Base-by-base conservation (phyloP, 225 moss, liverwort and hornwort genomes). In the Neckera pumila region DNA sequence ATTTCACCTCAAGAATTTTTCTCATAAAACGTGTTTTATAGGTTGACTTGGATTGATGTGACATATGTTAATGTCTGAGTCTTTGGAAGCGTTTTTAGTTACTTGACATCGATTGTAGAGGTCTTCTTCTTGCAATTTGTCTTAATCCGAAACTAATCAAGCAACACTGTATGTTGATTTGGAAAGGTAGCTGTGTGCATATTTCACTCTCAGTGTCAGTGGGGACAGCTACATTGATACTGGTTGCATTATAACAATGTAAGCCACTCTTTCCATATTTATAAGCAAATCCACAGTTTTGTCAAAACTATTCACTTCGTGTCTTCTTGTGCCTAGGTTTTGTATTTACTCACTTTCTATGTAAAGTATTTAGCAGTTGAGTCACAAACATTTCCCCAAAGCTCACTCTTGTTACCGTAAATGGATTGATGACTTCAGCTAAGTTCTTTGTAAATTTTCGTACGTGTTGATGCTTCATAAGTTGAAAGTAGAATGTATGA, bases 151-250 rank as follows among this genome's bases (percentile, higher is more conserved):
- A n/a, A n/a, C n/a, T n/a, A n/a, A n/a, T n/a, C n/a, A n/a, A n/a
- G n/a, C n/a, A n/a, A n/a, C n/a, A n/a, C n/a, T 71, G 87, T 54
- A 82, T 85, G 88, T 91, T 94, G 91, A 86, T 92, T 91, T 89
- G 93, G 93, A 89, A 94, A 94, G 92, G 92, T 91, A 94, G 94
- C 84, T 94, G 86, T 93, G 93, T 90, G 86, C 91, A 61, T 95
- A 93, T 93, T 95, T 93, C 90, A 91, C 86, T 85, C 90, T 95
- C 31, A 92, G 93, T 49, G 92, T 89, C 42, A 91, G 94, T 66
- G 94, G 94, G 40, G 94, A 94, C 87, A 93, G 93, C 89, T 93
- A 86, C 90, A 91, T 94, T 27, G 94, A 94, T 23, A 94, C 93
- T 26, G 93, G 87, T 59, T 92, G 92, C 82, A 85, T 94, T 66